Base-by-base conservation (phyloP, 2,329 filamentous ascomycete genomes). In the Aspergillus oerlinghausenensis region DNA sequence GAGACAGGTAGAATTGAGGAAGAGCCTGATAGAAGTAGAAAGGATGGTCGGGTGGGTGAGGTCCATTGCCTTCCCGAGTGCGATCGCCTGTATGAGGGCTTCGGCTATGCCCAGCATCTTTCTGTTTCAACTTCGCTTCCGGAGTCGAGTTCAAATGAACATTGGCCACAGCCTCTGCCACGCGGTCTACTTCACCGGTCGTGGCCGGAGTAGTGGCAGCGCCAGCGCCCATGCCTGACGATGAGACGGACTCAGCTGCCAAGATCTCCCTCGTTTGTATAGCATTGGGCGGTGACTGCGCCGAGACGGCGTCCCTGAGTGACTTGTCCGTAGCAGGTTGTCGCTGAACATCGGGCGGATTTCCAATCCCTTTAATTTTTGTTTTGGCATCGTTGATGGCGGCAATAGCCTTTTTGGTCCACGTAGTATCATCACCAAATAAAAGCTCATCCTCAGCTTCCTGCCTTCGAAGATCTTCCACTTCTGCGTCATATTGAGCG, bases 341-440 rank as follows among this genome's bases (percentile, higher is more conserved):
- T 56, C 76, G 75, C 19, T 79, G 72, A 55, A 79, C 70, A 26
- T 78, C 75, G 17, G 86, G 84, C 25, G 85, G 84, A 63, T 88
- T 85, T 1, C 86, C 86, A 58, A 90, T 85, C 0, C 84, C 86
- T 53, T 79, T 80, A 1, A 90, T 68, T 70, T 87, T 92, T 60
- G 94, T 89, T 73, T 90, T 95, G 0, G 88, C 84, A 19, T 89
- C 84, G 4, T 81, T 81, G 50, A 97, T 87, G 29, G 86, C 82
- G 54, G 83, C 81, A 56, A 97, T 84, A 3, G 94, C 94, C 71
- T 90, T 93, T 63, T 87, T 85, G 1, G 90, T 90, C 92, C 92
- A 97, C 63, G 93, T 90, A n/a, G 87, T 88, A 60, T 96, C 92
- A 67, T 97, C 91, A 6, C 86, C 92, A 74, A 96, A 99, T 72